These are phyloP conservation scores for Umbilicus rupestris DNA, from an alignment of 164 flowering plant genomes.

Conservation along the genomic window DNA sequence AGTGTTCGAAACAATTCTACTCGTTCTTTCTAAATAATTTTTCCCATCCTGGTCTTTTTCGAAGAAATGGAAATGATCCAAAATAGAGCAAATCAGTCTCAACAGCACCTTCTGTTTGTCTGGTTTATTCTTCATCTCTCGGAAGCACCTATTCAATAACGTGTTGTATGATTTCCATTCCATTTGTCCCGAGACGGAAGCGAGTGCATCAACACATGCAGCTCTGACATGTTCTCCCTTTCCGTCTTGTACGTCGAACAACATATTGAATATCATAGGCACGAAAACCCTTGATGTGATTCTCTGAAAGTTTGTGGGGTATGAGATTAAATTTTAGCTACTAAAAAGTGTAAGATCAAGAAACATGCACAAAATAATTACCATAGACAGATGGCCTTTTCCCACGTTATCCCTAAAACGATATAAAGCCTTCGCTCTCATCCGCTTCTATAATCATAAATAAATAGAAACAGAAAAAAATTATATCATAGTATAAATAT, in stretches of 20 bases:
- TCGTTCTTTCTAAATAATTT: conserved; percentile 10
- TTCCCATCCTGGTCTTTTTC: conserved; percentile 17
- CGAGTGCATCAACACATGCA: conserved; percentile 73
- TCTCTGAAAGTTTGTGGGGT: conserved; percentile 25
- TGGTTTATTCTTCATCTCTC: conserved; percentile 44
- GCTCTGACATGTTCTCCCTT: conserved; percentile 63
- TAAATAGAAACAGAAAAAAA: neutral
- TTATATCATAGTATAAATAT: neutral
- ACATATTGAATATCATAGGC: conserved; percentile 75
- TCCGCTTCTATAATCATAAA: conserved; percentile 48
- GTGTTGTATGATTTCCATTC: conserved; percentile 63
- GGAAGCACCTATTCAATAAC: conserved; percentile 57
- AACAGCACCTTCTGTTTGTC: conserved; percentile 55
- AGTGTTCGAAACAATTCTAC: conserved; percentile 12
- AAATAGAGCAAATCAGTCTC: conserved; percentile 60
- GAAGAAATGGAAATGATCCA: conserved; percentile 67
- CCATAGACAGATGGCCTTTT: conserved; percentile 43
- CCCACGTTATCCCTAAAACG: conserved; percentile 47
- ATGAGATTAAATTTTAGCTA: neutral
- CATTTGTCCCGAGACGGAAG: conserved; percentile 65
- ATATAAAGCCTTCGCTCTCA: conserved; percentile 70
- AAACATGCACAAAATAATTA: conserved; percentile 14
- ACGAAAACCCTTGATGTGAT: conserved; percentile 50
- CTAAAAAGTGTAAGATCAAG: neutral
- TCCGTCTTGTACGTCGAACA: conserved; percentile 59